phyloP scores from a whole-genome alignment of 2,329 filamentous ascomycete genomes.

The Fusarium abutilonis region DNA sequence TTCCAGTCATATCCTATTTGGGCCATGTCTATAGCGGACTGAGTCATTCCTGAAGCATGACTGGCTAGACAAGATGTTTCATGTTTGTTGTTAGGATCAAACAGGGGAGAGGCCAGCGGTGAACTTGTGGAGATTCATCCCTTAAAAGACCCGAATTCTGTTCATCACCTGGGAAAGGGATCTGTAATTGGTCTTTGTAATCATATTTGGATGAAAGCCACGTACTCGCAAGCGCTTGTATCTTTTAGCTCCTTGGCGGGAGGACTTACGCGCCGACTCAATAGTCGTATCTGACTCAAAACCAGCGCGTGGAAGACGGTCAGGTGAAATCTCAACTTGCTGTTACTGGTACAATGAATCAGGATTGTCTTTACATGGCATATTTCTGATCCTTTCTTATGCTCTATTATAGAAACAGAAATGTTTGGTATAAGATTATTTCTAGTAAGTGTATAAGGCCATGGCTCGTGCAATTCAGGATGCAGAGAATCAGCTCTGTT shows the following conservation, averaged over 20 bases:
- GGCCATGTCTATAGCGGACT: too few species aligned
- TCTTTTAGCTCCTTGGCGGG: constrained; percentile 15
- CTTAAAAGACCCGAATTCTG: neutral
- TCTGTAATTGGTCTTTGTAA: neutral
- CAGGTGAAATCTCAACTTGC: too few species aligned
- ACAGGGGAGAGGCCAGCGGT: neutral
- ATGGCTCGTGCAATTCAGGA: neutral
- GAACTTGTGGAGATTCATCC: neutral
- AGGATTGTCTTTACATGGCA: too few species aligned
- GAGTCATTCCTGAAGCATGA: too few species aligned
- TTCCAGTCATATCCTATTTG: neutral
- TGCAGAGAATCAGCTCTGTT: neutral
- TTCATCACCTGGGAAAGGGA: neutral
- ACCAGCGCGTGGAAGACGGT: neutral
- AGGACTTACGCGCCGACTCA: neutral
- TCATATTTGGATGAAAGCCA: neutral
- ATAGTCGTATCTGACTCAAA: too few species aligned
- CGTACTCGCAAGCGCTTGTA: neutral
- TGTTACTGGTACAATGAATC: too few species aligned
- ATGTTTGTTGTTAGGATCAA: neutral
- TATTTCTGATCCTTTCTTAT: too few species aligned
- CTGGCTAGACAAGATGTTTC: too few species aligned
- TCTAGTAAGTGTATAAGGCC: neutral
- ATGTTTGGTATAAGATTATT: too few species aligned
- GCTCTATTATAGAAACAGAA: too few species aligned